These are phyloP conservation scores for Pichia terricola DNA, from an alignment of 1,139 yeast genomes.

Conservation along the genomic window DNA sequence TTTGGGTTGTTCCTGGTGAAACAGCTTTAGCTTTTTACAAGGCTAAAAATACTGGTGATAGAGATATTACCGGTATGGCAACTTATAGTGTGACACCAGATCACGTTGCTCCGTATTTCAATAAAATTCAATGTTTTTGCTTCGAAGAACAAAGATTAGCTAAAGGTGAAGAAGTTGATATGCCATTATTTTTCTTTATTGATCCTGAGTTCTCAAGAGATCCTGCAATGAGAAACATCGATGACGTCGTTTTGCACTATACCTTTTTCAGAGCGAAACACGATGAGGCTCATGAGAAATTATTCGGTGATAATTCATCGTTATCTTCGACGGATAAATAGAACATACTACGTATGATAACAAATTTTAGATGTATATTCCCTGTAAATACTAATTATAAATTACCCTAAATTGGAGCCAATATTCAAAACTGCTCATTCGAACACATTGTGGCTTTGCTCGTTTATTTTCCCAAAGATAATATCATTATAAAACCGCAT, in stretches of 20 bases:
- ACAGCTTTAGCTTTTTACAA: slow-evolving; percentile 94
- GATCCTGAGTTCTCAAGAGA: slow-evolving; percentile 97
- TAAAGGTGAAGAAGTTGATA: slow-evolving; percentile 97
- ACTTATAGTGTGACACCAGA: slow-evolving; percentile 95
- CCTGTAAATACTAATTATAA: too few relatives aligned
- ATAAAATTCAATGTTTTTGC: slow-evolving; percentile 95
- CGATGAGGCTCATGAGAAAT: slow-evolving; percentile 19
- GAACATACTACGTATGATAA: not conserved
- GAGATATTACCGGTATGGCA: slow-evolving; percentile 96
- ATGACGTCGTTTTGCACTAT: slow-evolving; percentile 84
- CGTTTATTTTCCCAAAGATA: too few relatives aligned
- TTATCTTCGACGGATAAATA: not conserved
- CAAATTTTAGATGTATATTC: too few relatives aligned
- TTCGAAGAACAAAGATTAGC: slow-evolving; percentile 90
- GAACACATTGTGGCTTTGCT: too few relatives aligned
- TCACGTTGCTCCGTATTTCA: slow-evolving; percentile 90
- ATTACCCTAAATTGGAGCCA: too few relatives aligned
- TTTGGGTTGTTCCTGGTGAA: slow-evolving; percentile 91
- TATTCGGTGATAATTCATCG: slow-evolving; percentile 12
- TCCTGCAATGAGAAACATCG: slow-evolving; percentile 85
- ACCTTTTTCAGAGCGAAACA: slow-evolving; percentile 71
- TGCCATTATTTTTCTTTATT: slow-evolving; percentile 97
- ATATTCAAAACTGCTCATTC: too few relatives aligned
- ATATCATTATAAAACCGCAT: too few relatives aligned
- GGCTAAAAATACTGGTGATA: slow-evolving; percentile 77